phyloP scores from a whole-genome alignment of 2,329 filamentous ascomycete species.

The Fusarium pseudoanthophilum region DNA sequence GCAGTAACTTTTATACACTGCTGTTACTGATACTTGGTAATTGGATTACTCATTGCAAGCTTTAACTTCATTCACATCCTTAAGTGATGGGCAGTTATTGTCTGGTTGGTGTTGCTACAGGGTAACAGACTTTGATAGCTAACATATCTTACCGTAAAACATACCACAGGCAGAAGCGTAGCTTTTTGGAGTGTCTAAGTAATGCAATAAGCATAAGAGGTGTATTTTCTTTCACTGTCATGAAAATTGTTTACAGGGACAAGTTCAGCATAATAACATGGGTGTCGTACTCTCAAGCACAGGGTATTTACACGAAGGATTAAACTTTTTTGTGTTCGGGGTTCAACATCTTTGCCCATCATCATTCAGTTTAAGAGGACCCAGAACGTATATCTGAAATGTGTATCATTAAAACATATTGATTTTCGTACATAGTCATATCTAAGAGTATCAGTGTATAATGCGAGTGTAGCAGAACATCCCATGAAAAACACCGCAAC shows the following conservation, averaged over 20 bases:
- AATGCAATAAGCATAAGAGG: neutral
- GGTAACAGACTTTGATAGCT: neutral
- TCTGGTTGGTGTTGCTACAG: neutral
- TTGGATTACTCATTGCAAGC: neutral
- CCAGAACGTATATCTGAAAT: neutral
- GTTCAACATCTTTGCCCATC: neutral
- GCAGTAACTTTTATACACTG: neutral
- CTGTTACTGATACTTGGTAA: neutral
- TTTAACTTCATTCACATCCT: neutral
- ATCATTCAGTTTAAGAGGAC: neutral
- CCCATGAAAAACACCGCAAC: constrained; percentile 1
- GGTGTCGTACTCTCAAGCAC: neutral
- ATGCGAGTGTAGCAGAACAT: neutral
- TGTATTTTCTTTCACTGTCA: neutral
- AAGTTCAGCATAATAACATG: neutral
- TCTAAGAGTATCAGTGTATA: constrained; percentile 2
- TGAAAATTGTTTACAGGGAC: neutral
- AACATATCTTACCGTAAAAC: neutral
- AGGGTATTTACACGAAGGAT: neutral
- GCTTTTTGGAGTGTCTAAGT: neutral
- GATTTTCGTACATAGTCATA: constrained; percentile 25
- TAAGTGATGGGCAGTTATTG: neutral
- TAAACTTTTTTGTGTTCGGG: neutral
- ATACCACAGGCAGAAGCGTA: neutral
- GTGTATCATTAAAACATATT: constrained; percentile 26